phyloP scores from a whole-genome alignment of 116 monocot genomes.

The Iris pallida region DNA sequence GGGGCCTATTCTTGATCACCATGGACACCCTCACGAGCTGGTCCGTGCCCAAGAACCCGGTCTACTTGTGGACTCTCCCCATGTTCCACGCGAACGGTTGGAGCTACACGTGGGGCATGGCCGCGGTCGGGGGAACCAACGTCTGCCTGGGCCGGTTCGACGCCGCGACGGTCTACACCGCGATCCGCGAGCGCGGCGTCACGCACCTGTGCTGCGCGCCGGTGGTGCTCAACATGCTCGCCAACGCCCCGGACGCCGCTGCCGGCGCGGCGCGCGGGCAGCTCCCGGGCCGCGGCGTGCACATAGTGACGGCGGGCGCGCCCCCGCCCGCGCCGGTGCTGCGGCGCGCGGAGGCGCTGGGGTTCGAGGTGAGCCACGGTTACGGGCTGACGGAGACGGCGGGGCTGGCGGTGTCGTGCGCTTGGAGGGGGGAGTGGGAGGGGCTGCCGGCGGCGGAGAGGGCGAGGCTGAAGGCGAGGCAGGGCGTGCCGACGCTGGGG shows the following conservation, averaged over 20 bases:
- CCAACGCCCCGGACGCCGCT: slow-evolving; percentile 36
- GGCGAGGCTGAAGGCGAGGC: slow-evolving; percentile 37
- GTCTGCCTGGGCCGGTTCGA: slow-evolving; percentile 80
- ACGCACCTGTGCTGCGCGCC: slow-evolving; percentile 80
- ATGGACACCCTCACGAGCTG: slow-evolving; percentile 38
- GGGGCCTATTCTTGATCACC: slow-evolving; percentile 33
- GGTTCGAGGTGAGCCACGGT: slow-evolving; percentile 12
- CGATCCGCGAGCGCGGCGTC: slow-evolving; percentile 38
- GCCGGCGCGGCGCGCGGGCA: neutral
- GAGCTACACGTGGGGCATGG: slow-evolving; percentile 78
- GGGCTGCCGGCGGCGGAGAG: slow-evolving; percentile 20
- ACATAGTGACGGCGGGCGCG: slow-evolving; percentile 15
- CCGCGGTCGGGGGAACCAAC: slow-evolving; percentile 71
- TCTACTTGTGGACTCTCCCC: slow-evolving; percentile 61
- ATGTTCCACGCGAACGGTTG: slow-evolving; percentile 96
- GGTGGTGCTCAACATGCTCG: slow-evolving; percentile 86
- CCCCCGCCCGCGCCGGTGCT: slow-evolving; percentile 23
- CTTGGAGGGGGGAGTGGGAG: slow-evolving; percentile 41
- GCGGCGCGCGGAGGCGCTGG: neutral
- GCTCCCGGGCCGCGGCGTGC: neutral
- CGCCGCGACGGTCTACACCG: slow-evolving; percentile 33
- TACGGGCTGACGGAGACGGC: slow-evolving; percentile 25
- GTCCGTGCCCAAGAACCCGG: slow-evolving; percentile 27
- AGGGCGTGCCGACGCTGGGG: slow-evolving; percentile 24
- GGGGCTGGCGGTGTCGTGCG: slow-evolving; percentile 21